Conservation (phyloP, 2,329 filamentous ascomycete species). For the Claviceps fusiformis region DNA sequence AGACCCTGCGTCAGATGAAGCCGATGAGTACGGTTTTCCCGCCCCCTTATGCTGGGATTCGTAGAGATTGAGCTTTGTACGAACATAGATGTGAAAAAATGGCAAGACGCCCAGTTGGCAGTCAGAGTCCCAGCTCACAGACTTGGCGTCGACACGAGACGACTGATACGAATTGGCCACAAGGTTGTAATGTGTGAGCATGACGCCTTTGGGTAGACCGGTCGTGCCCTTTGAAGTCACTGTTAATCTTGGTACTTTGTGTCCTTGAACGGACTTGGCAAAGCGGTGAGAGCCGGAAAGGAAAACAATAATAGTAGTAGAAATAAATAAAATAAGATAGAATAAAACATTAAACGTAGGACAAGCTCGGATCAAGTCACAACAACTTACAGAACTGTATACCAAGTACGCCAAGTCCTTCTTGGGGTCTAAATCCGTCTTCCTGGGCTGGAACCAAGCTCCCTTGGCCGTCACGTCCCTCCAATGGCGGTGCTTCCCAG, state of each 20-base stretch:
- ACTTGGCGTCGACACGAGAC: conserved; percentile 36
- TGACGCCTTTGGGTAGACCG: conserved; percentile 81
- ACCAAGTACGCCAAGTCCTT: conserved; percentile 74
- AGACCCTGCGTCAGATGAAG: conserved; percentile 15
- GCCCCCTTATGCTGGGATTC: not conserved
- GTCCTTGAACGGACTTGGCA: not conserved
- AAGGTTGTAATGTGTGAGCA: conserved; percentile 72
- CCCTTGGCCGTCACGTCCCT: conserved; percentile 51
- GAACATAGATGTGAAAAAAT: conserved; percentile 83
- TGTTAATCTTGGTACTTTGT: not conserved
- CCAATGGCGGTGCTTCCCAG: conserved; percentile 52
- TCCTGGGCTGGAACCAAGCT: conserved; percentile 36
- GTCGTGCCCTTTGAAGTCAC: conserved; percentile 52
- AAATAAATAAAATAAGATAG: not conserved
- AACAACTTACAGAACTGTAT: conserved; percentile 49
- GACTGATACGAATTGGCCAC: conserved; percentile 57
- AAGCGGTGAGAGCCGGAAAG: not conserved
- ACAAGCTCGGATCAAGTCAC: not conserved
- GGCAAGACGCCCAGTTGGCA: conserved; percentile 67
- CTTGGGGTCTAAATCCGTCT: conserved; percentile 48
- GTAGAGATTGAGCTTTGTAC: conserved; percentile 11
- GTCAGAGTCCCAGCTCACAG: conserved; percentile 50
- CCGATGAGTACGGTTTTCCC: not conserved
- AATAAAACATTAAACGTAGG: not conserved
- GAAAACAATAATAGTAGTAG: no score